These are phyloP conservation scores for Rutstroemia sp. DNA, from an alignment of 2,329 filamentous ascomycete species.

Conservation along the genomic window DNA sequence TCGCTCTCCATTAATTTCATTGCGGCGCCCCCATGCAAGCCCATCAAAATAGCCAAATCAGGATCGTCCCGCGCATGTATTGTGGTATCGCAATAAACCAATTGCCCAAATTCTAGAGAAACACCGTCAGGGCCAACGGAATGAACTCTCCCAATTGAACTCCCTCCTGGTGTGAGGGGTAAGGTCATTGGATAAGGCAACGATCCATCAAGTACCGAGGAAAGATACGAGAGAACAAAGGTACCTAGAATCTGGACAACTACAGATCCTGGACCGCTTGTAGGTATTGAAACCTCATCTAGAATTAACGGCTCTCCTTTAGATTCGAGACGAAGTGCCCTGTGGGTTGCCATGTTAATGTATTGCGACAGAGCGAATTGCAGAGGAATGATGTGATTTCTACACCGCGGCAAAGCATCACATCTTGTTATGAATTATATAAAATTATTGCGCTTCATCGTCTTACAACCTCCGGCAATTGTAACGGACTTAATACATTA, in stretches of 20 bases:
- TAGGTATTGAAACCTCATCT: slow-evolving; percentile 28
- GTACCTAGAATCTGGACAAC: slow-evolving; percentile 33
- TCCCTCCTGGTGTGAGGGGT: slow-evolving; percentile 27
- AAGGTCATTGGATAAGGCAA: slow-evolving; percentile 25
- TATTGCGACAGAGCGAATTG: background rate
- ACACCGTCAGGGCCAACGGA: slow-evolving; percentile 31
- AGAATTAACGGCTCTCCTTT: slow-evolving; percentile 15
- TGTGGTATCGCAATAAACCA: slow-evolving; percentile 32
- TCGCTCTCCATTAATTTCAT: slow-evolving; percentile 27
- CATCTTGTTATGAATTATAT: no score
- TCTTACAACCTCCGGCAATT: no score
- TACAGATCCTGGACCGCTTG: slow-evolving; percentile 29
- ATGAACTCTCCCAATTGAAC: slow-evolving; percentile 30
- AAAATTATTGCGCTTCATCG: no score
- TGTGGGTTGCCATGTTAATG: background rate
- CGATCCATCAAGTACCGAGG: slow-evolving; percentile 31
- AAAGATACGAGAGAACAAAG: slow-evolving; percentile 31
- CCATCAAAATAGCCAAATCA: slow-evolving; percentile 26
- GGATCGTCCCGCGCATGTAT: slow-evolving; percentile 31
- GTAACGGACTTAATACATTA: background rate
- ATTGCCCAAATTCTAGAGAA: slow-evolving; percentile 27
- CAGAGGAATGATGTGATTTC: background rate
- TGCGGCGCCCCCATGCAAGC: slow-evolving; percentile 26
- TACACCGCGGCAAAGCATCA: background rate
- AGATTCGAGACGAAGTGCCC: slow-evolving; percentile 1